Conservation (phyloP, 768 basidiomycete genomes). For the Mrakia blollopis region DNA sequence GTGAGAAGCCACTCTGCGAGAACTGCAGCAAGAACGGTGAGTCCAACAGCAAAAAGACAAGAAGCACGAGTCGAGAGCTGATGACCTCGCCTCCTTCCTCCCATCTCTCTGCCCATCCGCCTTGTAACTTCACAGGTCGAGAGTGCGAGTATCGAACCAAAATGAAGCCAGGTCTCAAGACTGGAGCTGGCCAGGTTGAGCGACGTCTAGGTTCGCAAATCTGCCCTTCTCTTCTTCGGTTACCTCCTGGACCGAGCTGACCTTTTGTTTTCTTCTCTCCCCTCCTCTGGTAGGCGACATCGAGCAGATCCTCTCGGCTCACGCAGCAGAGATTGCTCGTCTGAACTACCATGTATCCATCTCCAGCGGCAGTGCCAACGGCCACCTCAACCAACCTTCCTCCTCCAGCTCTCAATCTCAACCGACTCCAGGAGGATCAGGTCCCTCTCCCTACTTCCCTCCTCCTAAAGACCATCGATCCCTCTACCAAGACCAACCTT, state of each 20-base stretch:
- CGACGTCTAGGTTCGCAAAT: constrained; percentile 1
- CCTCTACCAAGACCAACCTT: neutral
- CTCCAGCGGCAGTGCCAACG: neutral
- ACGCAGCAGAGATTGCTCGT: constrained; percentile 8
- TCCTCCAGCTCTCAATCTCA: constrained; percentile 7
- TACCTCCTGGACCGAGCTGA: neutral
- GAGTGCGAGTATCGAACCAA: constrained; percentile 12
- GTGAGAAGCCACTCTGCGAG: too few species aligned
- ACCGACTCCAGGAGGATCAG: neutral
- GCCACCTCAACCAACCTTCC: neutral
- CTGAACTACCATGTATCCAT: constrained; percentile 8
- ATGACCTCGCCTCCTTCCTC: constrained; percentile 67
- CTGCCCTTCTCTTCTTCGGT: neutral
- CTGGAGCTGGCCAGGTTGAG: constrained; percentile 15
- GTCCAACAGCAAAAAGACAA: neutral
- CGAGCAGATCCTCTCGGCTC: neutral
- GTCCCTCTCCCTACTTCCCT: neutral
- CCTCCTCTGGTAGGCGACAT: neutral
- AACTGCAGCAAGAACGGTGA: neutral
- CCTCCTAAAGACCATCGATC: neutral
- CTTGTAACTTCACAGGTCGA: neutral
- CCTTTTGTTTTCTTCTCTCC: neutral
- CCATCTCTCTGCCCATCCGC: constrained; percentile 55
- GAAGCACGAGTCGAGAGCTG: too few species aligned
- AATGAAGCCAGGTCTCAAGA: constrained; percentile 20